Evolutionary conservation across 192 early-diverging fungal species (phyloP).

Genomic region (Backusella macrospora): DNA sequence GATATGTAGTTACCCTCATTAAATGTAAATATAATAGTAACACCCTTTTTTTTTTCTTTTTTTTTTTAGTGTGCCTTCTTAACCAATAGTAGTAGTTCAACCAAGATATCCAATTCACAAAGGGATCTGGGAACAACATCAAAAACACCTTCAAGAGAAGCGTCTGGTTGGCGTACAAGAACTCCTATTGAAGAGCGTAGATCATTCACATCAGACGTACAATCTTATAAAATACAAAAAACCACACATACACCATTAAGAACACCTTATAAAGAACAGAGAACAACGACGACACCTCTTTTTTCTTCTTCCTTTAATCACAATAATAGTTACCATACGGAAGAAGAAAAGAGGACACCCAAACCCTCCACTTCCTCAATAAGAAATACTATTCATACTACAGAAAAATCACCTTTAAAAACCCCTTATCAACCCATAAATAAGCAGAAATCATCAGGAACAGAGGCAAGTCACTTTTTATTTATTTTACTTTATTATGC

Average conservation of each 20-base stretch:
- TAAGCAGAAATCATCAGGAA: not conserved
- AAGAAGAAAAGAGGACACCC: not conserved
- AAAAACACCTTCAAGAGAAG: not conserved
- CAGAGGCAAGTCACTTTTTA: not conserved
- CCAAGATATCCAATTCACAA: too few relatives aligned
- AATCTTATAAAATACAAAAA: conserved; percentile 7
- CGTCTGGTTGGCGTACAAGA: not conserved
- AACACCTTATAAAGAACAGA: not conserved
- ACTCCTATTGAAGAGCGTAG: conserved; percentile 1
- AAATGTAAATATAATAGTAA: not conserved
- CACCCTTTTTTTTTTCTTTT: not conserved
- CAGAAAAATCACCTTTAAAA: not conserved
- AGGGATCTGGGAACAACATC: not conserved
- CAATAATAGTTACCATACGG: not conserved
- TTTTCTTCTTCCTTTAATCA: not conserved
- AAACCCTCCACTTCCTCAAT: not conserved
- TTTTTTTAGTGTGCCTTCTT: not conserved
- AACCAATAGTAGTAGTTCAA: not conserved
- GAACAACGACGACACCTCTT: not conserved
- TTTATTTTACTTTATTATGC: too few relatives aligned
- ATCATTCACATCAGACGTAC: not conserved
- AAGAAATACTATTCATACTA: not conserved
- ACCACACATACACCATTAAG: not conserved
- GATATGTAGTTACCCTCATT: not conserved
- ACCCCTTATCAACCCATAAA: not conserved